phyloP scores from a whole-genome alignment of 2,329 filamentous ascomycete genomes.

The Pyrenophora seminiperda region DNA sequence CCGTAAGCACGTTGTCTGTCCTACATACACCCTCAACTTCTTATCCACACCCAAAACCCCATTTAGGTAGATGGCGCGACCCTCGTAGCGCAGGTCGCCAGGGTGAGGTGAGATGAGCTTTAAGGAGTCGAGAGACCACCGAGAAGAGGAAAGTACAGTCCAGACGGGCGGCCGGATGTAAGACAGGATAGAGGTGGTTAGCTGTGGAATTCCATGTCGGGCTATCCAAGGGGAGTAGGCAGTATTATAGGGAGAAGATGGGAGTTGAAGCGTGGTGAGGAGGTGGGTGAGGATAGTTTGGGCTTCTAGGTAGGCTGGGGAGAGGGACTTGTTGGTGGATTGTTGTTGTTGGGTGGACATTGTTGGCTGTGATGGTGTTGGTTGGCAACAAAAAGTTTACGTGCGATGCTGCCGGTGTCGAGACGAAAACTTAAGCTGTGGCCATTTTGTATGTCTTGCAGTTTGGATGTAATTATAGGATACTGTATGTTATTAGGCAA shows the following conservation, averaged over 20 bases:
- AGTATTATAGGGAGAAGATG: conserved; percentile 10
- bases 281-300: conserved; percentile 29
- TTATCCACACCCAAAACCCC: conserved; percentile 34
- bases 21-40: conserved; percentile 36
- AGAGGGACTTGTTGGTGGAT: conserved; percentile 4
- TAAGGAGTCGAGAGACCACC: conserved; percentile 30
- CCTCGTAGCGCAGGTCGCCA: conserved; percentile 31
- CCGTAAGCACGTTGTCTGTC: conserved; percentile 37
- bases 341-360: neutral
- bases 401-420: neutral
- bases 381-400: neutral
- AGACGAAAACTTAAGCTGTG: neutral
- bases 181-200: conserved; percentile 26
- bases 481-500: conserved; percentile 7
- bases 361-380: neutral
- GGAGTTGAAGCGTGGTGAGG: conserved; percentile 20
- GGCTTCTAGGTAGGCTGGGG: conserved; percentile 31
- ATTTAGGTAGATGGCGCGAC: conserved; percentile 35
- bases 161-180: conserved; percentile 32
- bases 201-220: conserved; percentile 18
- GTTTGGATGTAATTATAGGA: neutral
- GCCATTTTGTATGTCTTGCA: conserved; percentile 6
- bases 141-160: conserved; percentile 22
- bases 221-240: conserved; percentile 29
- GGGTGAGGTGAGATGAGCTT: conserved; percentile 21